Conservation (phyloP, 1,284 basidiomycete species). For the Puccinia coronata region DNA sequence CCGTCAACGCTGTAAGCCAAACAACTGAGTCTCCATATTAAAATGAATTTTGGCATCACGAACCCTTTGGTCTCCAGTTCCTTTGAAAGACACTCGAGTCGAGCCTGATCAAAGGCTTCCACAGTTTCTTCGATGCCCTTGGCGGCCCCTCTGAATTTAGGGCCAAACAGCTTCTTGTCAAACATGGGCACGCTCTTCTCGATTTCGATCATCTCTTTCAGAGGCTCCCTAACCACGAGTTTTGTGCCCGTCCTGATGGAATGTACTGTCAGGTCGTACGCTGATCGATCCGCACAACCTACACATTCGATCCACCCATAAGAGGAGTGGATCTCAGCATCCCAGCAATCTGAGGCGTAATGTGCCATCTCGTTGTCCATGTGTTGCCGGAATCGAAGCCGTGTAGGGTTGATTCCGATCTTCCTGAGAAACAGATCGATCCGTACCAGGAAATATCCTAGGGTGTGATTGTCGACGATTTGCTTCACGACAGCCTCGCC, state of each 20-base stretch:
- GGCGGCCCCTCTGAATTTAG: conserved; percentile 84
- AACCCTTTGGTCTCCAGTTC: conserved; percentile 68
- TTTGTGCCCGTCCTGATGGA: conserved; percentile 63
- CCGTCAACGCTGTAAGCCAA: conserved; percentile 57
- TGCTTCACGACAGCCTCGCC: conserved; percentile 83
- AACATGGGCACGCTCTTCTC: conserved; percentile 75
- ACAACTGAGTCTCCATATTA: conserved; percentile 60
- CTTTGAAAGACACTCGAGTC: conserved; percentile 70
- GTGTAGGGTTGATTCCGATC: conserved; percentile 84
- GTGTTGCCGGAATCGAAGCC: conserved; percentile 92
- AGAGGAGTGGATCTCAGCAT: conserved; percentile 93
- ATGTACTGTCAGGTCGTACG: conserved; percentile 79
- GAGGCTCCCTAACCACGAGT: conserved; percentile 72
- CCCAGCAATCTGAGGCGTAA: conserved; percentile 98
- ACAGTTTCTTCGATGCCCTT: conserved; percentile 72
- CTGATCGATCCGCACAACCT: conserved; percentile 97
- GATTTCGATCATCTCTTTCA: conserved; percentile 76
- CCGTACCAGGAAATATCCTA: conserved; percentile 94
- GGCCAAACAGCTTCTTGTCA: conserved; percentile 86
- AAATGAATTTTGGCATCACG: conserved; percentile 47
- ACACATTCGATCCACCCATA: conserved; percentile 99
- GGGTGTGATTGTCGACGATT: conserved; percentile 92
- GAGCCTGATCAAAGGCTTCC: conserved; percentile 69
- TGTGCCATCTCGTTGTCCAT: conserved; percentile 99
- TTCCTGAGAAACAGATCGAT: conserved; percentile 87